Evolutionary conservation across 2,329 filamentous ascomycete genomes (phyloP), one percentile per base, ranked within the genome.

Genomic region (Ophiognomonia clavigignenti-juglandacearum): DNA sequence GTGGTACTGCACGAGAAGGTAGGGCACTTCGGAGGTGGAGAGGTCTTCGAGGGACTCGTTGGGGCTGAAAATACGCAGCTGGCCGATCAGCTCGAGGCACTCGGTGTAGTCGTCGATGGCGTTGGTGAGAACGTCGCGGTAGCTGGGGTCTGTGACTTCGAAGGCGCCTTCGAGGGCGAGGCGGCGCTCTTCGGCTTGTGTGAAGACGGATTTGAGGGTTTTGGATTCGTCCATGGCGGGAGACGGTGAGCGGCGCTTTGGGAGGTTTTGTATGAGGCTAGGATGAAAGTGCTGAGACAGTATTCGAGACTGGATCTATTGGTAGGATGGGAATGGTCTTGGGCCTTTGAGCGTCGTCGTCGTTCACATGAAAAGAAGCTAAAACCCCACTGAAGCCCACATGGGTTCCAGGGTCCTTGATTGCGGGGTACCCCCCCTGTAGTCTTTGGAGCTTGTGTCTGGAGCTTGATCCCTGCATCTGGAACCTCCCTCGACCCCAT

Each of bases 41-140:
- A 96, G 71, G 68, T 98, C 93, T 52, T 98, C 93, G 32, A 92
- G 67, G 1, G 80, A 78, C 66, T 98, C 93, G 66, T 98, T 98
- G 29, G 83, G 75, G 56, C 89, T 96, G 76, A 97, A 97, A 44
- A 98, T 73, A 0, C 87, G 85, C 22, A 93, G 73, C 50, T 81
- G 75, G 54, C 80, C 73, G 54, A 88, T 80, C 47, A 87, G 78
- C 50, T 79, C 72, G 49, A 85, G 73, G 64, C 87, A 91, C 63
- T 86, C 74, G 59, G 86, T 74, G 67, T 95, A 92, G 44, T 82
- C 77, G 53, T 77, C 67, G 56, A 95, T 80, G 34, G 87, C 80
- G 32, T 74, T 67, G 50, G 73, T 71, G 56, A 96, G 75, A 57
- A 82, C 81, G 55, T 84, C 76, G 61, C 81, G 80, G 68, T 85